Percentiles rank a stretch among this genome's conserved stretches.
Evolutionary conservation across 345 rosid genomes (phyloP).

Genomic region (Rhodamnia argentea): DNA sequence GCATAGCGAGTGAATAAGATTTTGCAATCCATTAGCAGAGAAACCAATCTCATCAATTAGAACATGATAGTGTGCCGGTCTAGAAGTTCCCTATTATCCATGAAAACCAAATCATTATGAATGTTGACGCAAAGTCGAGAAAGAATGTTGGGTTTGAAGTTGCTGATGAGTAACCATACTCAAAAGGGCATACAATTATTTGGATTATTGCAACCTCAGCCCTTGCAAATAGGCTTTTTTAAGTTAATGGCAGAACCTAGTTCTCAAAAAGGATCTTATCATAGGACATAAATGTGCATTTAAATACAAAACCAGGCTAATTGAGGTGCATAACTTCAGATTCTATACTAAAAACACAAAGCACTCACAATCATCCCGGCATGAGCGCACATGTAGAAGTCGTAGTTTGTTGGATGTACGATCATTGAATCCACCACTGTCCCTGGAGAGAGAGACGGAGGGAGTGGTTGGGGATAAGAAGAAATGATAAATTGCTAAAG

Average conservation of each 20-base stretch:
- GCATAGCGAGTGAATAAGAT: slow-evolving; percentile 57
- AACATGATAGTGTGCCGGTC: slow-evolving; percentile 86
- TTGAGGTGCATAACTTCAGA: neutral
- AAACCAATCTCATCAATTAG: slow-evolving; percentile 87
- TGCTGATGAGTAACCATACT: neutral
- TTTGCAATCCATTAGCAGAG: slow-evolving; percentile 54
- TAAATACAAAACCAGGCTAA: neutral
- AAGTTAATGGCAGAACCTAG: neutral
- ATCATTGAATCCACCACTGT: slow-evolving; percentile 76
- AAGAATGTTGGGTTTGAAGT: neutral
- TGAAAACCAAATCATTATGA: neutral
- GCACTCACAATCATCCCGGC: slow-evolving; percentile 58
- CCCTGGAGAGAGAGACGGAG: slow-evolving; percentile 24
- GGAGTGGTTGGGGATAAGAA: neutral
- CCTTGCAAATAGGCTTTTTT: neutral
- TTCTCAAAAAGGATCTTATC: neutral
- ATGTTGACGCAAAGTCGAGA: neutral
- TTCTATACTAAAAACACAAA: neutral
- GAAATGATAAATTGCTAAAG: neutral
- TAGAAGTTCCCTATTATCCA: slow-evolving; percentile 57
- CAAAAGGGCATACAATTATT: neutral
- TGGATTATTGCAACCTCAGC: neutral
- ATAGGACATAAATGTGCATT: neutral
- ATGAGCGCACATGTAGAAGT: slow-evolving; percentile 88
- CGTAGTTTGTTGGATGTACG: slow-evolving; percentile 74